Conservation (phyloP, 345 rosid genomes). For the Populus euphratica region DNA sequence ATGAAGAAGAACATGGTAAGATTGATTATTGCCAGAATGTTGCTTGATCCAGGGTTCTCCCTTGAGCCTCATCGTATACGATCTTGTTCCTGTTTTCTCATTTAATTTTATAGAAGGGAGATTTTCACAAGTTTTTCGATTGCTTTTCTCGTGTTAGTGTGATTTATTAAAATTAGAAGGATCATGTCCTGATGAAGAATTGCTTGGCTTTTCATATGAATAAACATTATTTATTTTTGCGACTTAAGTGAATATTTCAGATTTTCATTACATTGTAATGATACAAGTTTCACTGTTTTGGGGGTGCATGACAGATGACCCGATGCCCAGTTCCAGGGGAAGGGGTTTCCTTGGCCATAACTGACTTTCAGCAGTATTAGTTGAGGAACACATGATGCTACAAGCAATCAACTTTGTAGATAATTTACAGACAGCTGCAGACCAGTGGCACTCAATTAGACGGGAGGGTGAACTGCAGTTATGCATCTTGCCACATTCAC, state of each 20-base stretch:
- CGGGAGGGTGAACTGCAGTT: neutral
- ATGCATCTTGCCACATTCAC: neutral
- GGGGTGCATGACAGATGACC: slow-evolving; percentile 37
- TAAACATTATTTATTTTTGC: neutral
- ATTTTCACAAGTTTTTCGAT: no score
- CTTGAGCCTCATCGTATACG: neutral
- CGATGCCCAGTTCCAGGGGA: slow-evolving; percentile 42
- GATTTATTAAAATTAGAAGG: neutral
- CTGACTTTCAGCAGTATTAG: slow-evolving; percentile 14
- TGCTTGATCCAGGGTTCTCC: neutral
- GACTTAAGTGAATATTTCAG: neutral
- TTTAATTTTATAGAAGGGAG: no score
- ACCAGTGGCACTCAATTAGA: neutral
- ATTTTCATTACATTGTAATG: neutral
- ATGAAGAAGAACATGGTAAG: slow-evolving; percentile 55
- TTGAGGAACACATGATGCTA: neutral
- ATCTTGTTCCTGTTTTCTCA: no score
- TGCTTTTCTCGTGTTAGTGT: no score
- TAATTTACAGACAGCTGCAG: neutral
- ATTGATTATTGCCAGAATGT: neutral
- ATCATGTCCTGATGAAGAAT: neutral
- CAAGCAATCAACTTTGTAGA: neutral
- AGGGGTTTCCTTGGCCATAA: slow-evolving; percentile 25
- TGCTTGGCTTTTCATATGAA: neutral
- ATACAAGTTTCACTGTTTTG: neutral